A percentile compares a stretch with the other conserved stretches of the same genome.
phyloP scores from a whole-genome alignment of 768 basidiomycete species.

The Agaricus sinodeliciosus region DNA sequence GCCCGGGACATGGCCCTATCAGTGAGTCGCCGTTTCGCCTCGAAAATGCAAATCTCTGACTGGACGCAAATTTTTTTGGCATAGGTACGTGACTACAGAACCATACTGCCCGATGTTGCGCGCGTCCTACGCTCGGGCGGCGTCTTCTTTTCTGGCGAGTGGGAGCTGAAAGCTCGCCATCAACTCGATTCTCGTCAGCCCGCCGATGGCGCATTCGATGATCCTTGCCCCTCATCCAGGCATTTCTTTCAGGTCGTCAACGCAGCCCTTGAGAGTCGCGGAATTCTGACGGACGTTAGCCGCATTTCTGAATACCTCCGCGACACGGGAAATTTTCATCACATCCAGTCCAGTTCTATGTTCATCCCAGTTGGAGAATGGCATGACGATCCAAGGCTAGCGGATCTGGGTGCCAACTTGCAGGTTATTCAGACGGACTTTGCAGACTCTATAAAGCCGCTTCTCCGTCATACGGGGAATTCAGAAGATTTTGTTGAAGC shows the following conservation, averaged over 20 bases:
- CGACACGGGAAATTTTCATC: conserved; percentile 31
- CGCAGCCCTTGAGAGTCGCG: conserved; percentile 25
- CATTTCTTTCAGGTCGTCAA: conserved; percentile 33
- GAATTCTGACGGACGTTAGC: conserved; percentile 31
- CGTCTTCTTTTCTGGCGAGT: conserved; percentile 61
- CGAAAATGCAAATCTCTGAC: no score
- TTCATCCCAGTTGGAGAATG: conserved; percentile 55
- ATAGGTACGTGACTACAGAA: conserved; percentile 51
- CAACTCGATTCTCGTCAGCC: conserved; percentile 20
- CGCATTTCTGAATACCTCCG: conserved; percentile 31
- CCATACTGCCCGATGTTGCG: conserved; percentile 47
- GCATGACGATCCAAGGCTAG: conserved; percentile 29
- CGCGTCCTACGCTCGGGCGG: conserved; percentile 69
- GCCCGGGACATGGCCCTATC: conserved; percentile 54
- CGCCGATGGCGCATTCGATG: conserved; percentile 23
- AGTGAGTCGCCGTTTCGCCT: conserved; percentile 31
- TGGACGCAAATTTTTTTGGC: neutral
- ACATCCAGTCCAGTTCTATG: conserved; percentile 26
- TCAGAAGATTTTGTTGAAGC: conserved; percentile 28
- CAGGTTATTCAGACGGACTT: conserved; percentile 33
- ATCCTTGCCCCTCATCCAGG: conserved; percentile 37
- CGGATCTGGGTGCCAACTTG: conserved; percentile 34
- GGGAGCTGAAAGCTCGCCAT: conserved; percentile 38
- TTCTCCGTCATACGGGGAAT: conserved; percentile 37
- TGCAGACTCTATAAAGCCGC: conserved; percentile 39